A percentile compares a stretch with the other conserved stretches of the same genome.
Evolutionary conservation across 2,329 filamentous ascomycete species (phyloP).

Genomic region (Exophiala spinifera): DNA sequence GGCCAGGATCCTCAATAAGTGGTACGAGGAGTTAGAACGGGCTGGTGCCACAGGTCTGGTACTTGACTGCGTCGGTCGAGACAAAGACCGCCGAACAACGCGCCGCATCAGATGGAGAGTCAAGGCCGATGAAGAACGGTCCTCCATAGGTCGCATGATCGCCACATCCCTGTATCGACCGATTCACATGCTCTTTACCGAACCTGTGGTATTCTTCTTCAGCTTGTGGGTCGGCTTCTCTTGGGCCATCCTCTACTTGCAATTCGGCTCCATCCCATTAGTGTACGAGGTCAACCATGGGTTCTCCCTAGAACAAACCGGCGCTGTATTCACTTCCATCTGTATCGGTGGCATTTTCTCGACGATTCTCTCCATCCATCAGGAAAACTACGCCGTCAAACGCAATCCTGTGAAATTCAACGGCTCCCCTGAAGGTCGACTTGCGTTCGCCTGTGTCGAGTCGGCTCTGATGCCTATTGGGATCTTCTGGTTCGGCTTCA

Average conservation of each 20-base stretch:
- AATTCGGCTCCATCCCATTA: conserved; percentile 75
- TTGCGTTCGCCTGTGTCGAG: conserved; percentile 80
- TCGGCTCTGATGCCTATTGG: conserved; percentile 74
- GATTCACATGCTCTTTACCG: conserved; percentile 55
- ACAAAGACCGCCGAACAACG: conserved; percentile 38
- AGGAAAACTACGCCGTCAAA: conserved; percentile 57
- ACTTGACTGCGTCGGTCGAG: conserved; percentile 65
- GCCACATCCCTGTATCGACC: conserved; percentile 24
- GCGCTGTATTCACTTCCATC: conserved; percentile 71
- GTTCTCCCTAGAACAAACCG: conserved; percentile 65
- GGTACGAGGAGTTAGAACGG: conserved; percentile 71
- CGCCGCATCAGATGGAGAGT: conserved; percentile 25
- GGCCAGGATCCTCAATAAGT: conserved; percentile 69
- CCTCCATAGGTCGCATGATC: conserved; percentile 24
- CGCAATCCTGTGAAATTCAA: conserved; percentile 34
- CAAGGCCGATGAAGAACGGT: conserved; percentile 24
- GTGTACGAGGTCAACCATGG: conserved; percentile 67
- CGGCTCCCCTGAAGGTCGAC: conserved; percentile 65
- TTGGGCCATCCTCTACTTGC: conserved; percentile 85
- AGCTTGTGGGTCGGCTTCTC: conserved; percentile 85
- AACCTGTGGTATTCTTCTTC: conserved; percentile 68
- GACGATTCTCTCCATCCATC: conserved; percentile 66
- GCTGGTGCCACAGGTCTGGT: conserved; percentile 52
- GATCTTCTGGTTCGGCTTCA: conserved; percentile 76
- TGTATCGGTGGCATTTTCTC: conserved; percentile 64